phyloP scores from a whole-genome alignment of 2,329 filamentous ascomycete species.

The Aspergillus brasiliensis region DNA sequence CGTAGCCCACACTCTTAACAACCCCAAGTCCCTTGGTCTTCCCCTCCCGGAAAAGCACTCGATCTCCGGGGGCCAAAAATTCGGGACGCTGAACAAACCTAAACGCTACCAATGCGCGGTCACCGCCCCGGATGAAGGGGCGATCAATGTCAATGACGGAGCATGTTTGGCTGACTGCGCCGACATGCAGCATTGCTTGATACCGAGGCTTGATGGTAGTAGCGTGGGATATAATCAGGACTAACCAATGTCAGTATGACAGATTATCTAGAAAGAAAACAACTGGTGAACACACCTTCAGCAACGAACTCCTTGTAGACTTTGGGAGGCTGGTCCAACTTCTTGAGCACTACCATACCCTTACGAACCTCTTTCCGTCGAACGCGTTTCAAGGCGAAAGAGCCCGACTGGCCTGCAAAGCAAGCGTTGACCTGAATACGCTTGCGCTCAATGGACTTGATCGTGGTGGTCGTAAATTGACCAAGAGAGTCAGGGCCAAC shows the following conservation, averaged over 20 bases:
- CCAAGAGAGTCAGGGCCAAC: slow-evolving; percentile 89
- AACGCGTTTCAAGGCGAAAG: slow-evolving; percentile 85
- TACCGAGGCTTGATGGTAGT: slow-evolving; percentile 97
- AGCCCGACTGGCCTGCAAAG: slow-evolving; percentile 88
- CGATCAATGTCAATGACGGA: slow-evolving; percentile 96
- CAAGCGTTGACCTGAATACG: slow-evolving; percentile 84
- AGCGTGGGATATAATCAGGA: slow-evolving; percentile 90
- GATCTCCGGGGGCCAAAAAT: slow-evolving; percentile 84
- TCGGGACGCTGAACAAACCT: slow-evolving; percentile 92
- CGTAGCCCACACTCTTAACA: slow-evolving; percentile 88
- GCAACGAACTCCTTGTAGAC: slow-evolving; percentile 77
- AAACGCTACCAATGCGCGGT: slow-evolving; percentile 92
- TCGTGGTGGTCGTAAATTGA: slow-evolving; percentile 81
- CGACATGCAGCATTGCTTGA: slow-evolving; percentile 97
- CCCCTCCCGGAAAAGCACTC: slow-evolving; percentile 90
- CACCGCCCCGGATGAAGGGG: slow-evolving; percentile 91
- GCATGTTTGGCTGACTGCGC: slow-evolving; percentile 91
- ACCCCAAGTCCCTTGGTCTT: slow-evolving; percentile 94
- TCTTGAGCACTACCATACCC: slow-evolving; percentile 94
- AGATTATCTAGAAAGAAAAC: neutral
- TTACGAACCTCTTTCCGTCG: slow-evolving; percentile 91
- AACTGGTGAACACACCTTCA: slow-evolving; percentile 57
- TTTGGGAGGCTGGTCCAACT: slow-evolving; percentile 72
- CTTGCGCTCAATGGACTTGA: slow-evolving; percentile 93
- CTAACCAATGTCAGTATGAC: slow-evolving; percentile 44